Evolutionary conservation across 495 filamentous ascomycete genomes (phyloP).

Genomic region (Penicillium desertorum): DNA sequence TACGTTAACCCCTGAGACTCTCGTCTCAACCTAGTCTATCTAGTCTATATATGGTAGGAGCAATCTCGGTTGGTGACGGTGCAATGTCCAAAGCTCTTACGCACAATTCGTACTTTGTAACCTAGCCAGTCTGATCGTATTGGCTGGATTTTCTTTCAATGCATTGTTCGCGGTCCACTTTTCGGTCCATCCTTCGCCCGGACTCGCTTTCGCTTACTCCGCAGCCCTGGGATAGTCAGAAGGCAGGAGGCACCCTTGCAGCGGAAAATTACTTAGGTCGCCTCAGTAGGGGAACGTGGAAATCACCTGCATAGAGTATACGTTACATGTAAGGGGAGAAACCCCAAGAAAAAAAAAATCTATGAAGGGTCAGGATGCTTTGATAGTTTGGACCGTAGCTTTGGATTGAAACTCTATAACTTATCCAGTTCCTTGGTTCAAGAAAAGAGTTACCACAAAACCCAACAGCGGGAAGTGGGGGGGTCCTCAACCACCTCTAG

Average conservation of each 20-base stretch:
- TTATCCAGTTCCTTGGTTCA: conserved; percentile 8
- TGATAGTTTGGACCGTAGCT: neutral
- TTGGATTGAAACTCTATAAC: neutral
- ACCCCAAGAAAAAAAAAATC: neutral
- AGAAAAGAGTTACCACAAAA: neutral
- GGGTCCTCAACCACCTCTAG: neutral
- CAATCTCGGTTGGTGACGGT: conserved; percentile 14
- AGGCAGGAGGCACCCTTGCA: conserved; percentile 20
- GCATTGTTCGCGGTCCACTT: conserved; percentile 6
- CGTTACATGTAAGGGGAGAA: conserved; percentile 2
- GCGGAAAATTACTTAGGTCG: conserved; percentile 1
- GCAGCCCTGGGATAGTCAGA: conserved; percentile 4
- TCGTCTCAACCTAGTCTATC: neutral
- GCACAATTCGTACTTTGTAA: conserved; percentile 8
- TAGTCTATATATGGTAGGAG: neutral
- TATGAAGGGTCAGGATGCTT: neutral
- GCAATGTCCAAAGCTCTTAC: conserved; percentile 14
- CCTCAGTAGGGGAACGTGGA: conserved; percentile 19
- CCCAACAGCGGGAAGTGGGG: neutral
- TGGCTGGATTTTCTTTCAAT: neutral
- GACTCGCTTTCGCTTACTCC: conserved; percentile 9
- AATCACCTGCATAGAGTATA: conserved; percentile 13
- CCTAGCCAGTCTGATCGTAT: conserved; percentile 9
- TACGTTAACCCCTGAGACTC: neutral
- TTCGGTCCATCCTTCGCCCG: conserved; percentile 17